phyloP scores from a whole-genome alignment of 208 protist species.

The Acanthamoeba castellanii region DNA sequence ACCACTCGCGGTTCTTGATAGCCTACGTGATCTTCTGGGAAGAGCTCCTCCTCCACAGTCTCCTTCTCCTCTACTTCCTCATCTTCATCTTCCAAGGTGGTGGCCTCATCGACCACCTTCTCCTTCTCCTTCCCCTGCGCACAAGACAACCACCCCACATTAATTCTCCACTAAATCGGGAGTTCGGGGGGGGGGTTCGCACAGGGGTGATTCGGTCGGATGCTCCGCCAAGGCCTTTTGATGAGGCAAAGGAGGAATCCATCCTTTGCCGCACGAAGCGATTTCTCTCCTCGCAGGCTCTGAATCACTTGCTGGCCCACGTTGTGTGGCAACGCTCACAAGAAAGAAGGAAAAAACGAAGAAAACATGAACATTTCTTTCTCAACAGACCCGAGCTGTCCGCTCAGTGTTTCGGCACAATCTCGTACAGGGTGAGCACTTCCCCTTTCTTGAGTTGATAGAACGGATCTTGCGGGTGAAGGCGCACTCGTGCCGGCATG shows the following conservation, averaged over 20 bases:
- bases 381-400: too few relatives aligned
- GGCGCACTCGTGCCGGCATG: background rate
- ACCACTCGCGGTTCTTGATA: constrained; percentile 45
- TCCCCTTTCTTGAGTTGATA: background rate
- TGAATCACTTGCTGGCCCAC: background rate
- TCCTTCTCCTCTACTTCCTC: background rate
- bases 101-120: background rate
- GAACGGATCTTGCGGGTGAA: background rate
- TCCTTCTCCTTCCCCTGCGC: background rate
- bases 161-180: background rate
- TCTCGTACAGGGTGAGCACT: constrained; percentile 51
- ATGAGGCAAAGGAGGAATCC: constrained; percentile 4
- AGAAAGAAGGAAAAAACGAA: background rate
- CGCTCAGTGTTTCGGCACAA: background rate
- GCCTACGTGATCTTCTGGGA: constrained; percentile 18
- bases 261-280: background rate
- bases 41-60: constrained; percentile 27
- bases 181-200: background rate
- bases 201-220: background rate
- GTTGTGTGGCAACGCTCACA: background rate
- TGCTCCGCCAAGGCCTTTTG: background rate
- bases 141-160: background rate
- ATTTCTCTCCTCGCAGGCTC: background rate
- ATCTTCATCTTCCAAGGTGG: background rate
- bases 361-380: background rate